These are phyloP conservation scores for Xylaria sp. DNA, from an alignment of 2,329 filamentous ascomycete species.

Conservation along the genomic window DNA sequence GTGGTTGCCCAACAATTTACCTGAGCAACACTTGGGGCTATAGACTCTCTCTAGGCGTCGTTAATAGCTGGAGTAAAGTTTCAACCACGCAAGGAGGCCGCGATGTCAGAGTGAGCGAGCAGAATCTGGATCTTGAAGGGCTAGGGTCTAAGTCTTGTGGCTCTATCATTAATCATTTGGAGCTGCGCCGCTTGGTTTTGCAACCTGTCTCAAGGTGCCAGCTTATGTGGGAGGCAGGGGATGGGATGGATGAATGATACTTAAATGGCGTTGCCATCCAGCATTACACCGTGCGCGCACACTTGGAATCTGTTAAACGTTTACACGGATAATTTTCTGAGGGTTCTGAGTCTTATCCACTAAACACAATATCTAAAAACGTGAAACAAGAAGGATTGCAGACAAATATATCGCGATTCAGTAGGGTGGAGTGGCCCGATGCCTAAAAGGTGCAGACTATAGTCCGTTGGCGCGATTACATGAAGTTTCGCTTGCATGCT, in stretches of 20 bases:
- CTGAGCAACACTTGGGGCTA: not conserved
- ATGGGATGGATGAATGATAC: not conserved
- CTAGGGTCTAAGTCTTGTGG: not conserved
- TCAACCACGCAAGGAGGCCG: not conserved
- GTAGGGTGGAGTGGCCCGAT: too few relatives aligned
- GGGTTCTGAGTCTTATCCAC: too few relatives aligned
- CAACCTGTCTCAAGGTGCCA: conserved; percentile 3
- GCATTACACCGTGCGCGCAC: not conserved
- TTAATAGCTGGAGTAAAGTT: not conserved
- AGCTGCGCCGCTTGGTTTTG: conserved; percentile 10
- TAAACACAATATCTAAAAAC: too few relatives aligned
- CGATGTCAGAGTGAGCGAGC: not conserved
- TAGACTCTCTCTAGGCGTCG: not conserved
- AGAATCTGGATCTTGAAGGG: not conserved
- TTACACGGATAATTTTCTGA: too few relatives aligned
- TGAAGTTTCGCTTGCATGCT: too few relatives aligned
- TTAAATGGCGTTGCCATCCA: not conserved
- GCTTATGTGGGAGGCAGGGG: conserved; percentile 6
- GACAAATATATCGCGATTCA: too few relatives aligned
- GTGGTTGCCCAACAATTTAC: not conserved
- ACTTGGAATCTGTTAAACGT: too few relatives aligned
- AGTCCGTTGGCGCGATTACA: too few relatives aligned
- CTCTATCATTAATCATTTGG: not conserved
- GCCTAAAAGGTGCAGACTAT: too few relatives aligned
- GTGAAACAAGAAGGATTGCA: too few relatives aligned